phyloP scores from a whole-genome alignment of 1,139 yeast genomes.

The Yamadazyma buinensis region DNA sequence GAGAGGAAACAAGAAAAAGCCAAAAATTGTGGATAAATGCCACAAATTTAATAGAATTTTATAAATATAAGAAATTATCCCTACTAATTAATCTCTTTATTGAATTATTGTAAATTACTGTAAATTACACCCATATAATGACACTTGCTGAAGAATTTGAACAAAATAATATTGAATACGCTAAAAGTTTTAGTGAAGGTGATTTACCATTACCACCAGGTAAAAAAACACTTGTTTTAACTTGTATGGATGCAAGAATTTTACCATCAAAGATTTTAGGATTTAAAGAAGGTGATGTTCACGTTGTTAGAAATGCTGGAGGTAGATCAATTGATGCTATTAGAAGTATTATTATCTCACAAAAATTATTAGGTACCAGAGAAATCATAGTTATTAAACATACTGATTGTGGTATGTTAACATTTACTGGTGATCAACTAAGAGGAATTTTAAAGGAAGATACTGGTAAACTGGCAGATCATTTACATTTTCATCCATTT shows the following conservation, averaged over 20 bases:
- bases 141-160: constrained; percentile 23
- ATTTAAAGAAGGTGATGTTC: constrained; percentile 40
- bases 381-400: constrained; percentile 40
- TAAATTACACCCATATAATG: constrained; percentile 11
- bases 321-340: constrained; percentile 41
- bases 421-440: constrained; percentile 29
- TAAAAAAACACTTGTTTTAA: constrained; percentile 32
- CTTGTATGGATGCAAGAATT: constrained; percentile 45
- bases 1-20: too few species aligned
- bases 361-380: constrained; percentile 29
- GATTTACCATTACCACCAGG: constrained; percentile 33
- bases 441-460: constrained; percentile 24
- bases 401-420: constrained; percentile 43
- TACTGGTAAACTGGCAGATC: constrained; percentile 25
- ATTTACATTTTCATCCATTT: constrained; percentile 32
- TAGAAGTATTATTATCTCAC: constrained; percentile 36
- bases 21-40: too few species aligned
- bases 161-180: constrained; percentile 14
- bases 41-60: too few species aligned
- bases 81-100: too few species aligned
- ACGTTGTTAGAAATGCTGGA: constrained; percentile 44
- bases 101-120: neutral
- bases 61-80: too few species aligned
- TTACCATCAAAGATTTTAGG: constrained; percentile 42
- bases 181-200: constrained; percentile 19